A percentile compares a stretch with the other conserved stretches of the same genome.
Evolutionary conservation across 306 rosid genomes (phyloP).

Genomic region (Quercus berberidifolia): DNA sequence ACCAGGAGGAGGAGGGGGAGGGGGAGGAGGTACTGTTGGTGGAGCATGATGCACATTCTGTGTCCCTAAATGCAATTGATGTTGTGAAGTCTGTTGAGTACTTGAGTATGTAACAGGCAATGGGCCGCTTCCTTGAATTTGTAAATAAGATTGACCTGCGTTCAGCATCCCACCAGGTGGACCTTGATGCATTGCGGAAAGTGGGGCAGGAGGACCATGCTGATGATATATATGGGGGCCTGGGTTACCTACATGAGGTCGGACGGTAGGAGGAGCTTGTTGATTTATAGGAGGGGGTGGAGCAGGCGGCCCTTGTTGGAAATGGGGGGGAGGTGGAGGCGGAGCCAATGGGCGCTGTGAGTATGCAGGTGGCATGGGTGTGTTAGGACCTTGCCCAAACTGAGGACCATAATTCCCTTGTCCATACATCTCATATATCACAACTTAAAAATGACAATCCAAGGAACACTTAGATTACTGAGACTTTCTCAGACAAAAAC

Average conservation of each 20-base stretch:
- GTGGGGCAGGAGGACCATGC: constrained; percentile 37
- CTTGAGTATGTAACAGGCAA: constrained; percentile 26
- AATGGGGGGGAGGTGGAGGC: constrained; percentile 16
- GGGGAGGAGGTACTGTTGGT: constrained; percentile 25
- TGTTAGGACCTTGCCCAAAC: constrained; percentile 44
- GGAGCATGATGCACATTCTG: constrained; percentile 32
- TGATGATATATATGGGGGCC: constrained; percentile 42
- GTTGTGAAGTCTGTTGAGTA: constrained; percentile 34
- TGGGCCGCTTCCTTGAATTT: constrained; percentile 43
- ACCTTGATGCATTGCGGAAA: constrained; percentile 25
- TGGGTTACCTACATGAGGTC: constrained; percentile 36
- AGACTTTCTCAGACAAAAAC: constrained; percentile 7
- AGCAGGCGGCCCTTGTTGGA: constrained; percentile 26
- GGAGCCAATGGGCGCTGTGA: constrained; percentile 44
- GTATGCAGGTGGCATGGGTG: constrained; percentile 38
- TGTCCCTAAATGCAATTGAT: constrained; percentile 36
- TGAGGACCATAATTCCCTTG: constrained; percentile 50
- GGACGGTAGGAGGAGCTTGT: constrained; percentile 23
- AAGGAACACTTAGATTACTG: constrained; percentile 12
- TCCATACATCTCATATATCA: constrained; percentile 51
- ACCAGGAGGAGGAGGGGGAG: constrained; percentile 30
- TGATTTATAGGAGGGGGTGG: constrained; percentile 18
- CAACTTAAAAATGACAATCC: neutral
- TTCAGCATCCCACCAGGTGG: constrained; percentile 30
- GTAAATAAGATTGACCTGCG: constrained; percentile 42